Base-by-base conservation (phyloP, 306 rosid genomes). In the Cicer chorassanicum region DNA sequence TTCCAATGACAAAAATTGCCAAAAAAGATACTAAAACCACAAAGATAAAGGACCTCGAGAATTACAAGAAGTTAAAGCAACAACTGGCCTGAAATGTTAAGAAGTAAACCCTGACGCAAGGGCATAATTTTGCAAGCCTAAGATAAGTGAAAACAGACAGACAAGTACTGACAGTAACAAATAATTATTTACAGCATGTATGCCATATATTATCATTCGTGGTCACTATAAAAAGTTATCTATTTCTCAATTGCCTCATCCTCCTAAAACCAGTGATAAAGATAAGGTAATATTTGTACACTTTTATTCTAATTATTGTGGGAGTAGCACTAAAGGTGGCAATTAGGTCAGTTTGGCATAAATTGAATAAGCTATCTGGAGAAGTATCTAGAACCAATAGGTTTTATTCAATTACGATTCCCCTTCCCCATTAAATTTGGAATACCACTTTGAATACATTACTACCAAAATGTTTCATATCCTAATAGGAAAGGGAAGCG, bases 241-340 rank as follows among this genome's bases (percentile, higher is more conserved):
- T 46, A 14, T 41, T 60, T 15, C 72, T 45, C 75, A 16, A 29
- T 80, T 9, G 16, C 65, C 71, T 60, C n/a, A 72, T 43, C 41
- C 48, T 75, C 62, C 69, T 57, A 74, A 74, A 68, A 70, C 38
- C n/a, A 68, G 53, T 40, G 39, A 70, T 36, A 16, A 12, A 29
- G 29, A 65, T 53, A 29, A 29, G 38, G 59, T 14, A 9, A 18
- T 18, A 18, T 54, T 29, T 41, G 42, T 54, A 68, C 65, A 68
- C 4, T 39, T 63, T 18, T 49, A 13, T 44, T 65, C 53, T 66
- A 72, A 34, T 19, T 49, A 73, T 56, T 41, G 48, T 38, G 62
- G 46, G 66, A 13, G 39, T 79, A 16, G 48, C 42, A 34, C 41
- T 65, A 12, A 54, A 43, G 68, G 53, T 29, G 54, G n/a, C n/a